These are phyloP conservation scores for Mucor lusitanicus DNA, from an alignment of 371 early-diverging fungal genomes.

Conservation along the genomic window DNA sequence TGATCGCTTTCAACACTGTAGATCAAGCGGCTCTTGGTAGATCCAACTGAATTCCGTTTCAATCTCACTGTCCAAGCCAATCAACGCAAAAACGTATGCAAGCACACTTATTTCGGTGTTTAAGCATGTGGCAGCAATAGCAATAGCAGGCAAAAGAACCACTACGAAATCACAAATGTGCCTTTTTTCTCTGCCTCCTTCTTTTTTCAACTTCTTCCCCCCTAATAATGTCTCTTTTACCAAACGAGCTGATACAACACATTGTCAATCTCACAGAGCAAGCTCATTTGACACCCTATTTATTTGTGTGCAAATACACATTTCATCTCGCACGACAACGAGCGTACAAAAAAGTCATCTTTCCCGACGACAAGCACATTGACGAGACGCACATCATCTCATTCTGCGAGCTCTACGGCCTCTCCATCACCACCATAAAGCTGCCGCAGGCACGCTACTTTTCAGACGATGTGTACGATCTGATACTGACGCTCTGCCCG, in stretches of 20 bases:
- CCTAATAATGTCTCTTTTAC: constrained; percentile 6
- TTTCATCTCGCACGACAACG: constrained; percentile 33
- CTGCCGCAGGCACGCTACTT: constrained; percentile 33
- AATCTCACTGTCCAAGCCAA: not conserved
- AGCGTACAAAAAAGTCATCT: constrained; percentile 43
- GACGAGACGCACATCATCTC: constrained; percentile 26
- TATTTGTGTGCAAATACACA: constrained; percentile 22
- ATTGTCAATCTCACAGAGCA: constrained; percentile 12
- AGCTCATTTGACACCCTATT: constrained; percentile 4
- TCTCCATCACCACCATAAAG: constrained; percentile 37
- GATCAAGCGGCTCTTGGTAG: too few species aligned
- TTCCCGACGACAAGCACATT: constrained; percentile 33
- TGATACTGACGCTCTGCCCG: constrained; percentile 32
- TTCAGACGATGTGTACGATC: constrained; percentile 27
- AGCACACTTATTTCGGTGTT: not conserved
- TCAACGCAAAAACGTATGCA: constrained; percentile 1
- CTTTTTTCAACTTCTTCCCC: not conserved
- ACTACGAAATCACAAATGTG: not conserved
- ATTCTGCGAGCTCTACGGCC: constrained; percentile 39
- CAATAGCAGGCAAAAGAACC: too few species aligned
- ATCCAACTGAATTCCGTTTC: not conserved
- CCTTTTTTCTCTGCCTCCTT: not conserved
- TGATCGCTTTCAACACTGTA: too few species aligned
- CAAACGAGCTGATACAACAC: constrained; percentile 14
- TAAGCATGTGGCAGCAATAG: not conserved